These are phyloP conservation scores for Nicotiana noctiflora DNA, from an alignment of 257 asterid species.

Conservation along the genomic window DNA sequence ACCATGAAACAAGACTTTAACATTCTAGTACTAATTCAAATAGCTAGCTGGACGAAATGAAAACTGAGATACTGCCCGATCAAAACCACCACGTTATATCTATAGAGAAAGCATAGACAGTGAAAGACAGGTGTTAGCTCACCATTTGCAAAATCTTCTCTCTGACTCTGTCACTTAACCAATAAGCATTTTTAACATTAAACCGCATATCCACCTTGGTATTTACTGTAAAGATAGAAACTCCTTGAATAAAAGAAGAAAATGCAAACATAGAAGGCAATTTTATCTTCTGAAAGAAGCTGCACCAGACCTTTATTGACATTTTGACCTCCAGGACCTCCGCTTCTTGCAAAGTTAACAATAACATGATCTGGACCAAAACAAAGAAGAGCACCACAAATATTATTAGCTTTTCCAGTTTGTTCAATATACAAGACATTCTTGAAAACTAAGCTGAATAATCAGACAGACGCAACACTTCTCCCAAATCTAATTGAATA, in stretches of 20 bases:
- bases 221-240: constrained; percentile 38
- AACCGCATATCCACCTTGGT: constrained; percentile 98
- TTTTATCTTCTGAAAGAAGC: constrained; percentile 5
- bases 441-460: not conserved
- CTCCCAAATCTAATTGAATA: not conserved
- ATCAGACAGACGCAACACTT: not conserved
- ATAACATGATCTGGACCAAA: constrained; percentile 59
- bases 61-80: not conserved
- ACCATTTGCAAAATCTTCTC: constrained; percentile 88
- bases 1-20: not conserved
- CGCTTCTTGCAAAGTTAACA: constrained; percentile 74
- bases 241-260: not conserved
- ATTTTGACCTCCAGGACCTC: constrained; percentile 96
- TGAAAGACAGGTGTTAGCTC: constrained; percentile 17
- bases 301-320: constrained; percentile 65
- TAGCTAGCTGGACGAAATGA: not conserved
- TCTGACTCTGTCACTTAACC: constrained; percentile 78
- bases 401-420: not conserved
- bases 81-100: not conserved
- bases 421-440: not conserved
- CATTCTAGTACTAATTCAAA: not conserved
- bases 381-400: constrained; percentile 1
- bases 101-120: not conserved
- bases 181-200: constrained; percentile 62
- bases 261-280: not conserved